A percentile compares a stretch with the other conserved stretches of the same genome.
These are phyloP conservation scores for Casuarina equisetifolia DNA, from an alignment of 306 rosid genomes.

Conservation along the genomic window DNA sequence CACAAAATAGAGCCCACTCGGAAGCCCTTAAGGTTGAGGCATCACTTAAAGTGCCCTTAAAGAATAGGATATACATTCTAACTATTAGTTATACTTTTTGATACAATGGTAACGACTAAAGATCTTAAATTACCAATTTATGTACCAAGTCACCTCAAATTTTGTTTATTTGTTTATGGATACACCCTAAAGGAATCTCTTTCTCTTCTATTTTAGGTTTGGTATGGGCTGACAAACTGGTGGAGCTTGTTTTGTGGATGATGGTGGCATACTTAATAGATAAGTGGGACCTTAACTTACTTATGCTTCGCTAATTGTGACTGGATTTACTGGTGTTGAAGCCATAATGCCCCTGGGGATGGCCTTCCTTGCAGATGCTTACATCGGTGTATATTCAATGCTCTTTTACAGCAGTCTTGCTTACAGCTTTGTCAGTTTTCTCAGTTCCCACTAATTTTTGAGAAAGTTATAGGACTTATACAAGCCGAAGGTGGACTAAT, in stretches of 20 bases:
- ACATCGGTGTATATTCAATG: slow-evolving; percentile 21
- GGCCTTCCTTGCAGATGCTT: slow-evolving; percentile 20
- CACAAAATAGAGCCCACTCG: too few species aligned
- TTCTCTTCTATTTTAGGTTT: neutral
- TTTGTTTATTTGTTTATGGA: too few species aligned
- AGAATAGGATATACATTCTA: too few species aligned
- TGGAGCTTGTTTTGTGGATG: slow-evolving; percentile 2
- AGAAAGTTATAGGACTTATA: too few species aligned
- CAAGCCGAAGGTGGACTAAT: neutral
- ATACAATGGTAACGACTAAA: too few species aligned
- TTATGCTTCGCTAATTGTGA: slow-evolving; percentile 32
- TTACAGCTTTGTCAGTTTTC: slow-evolving; percentile 19
- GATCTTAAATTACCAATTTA: too few species aligned
- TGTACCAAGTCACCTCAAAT: too few species aligned
- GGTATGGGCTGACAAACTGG: slow-evolving; percentile 11
- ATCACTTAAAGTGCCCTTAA: too few species aligned
- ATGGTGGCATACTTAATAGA: slow-evolving; percentile 21
- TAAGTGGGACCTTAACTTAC: slow-evolving; percentile 22
- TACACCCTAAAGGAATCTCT: too few species aligned
- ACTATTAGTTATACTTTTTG: too few species aligned
- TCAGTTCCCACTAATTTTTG: too few species aligned
- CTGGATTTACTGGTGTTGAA: slow-evolving; percentile 13
- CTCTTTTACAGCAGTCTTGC: slow-evolving; percentile 23
- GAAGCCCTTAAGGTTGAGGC: too few species aligned
- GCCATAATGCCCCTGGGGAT: slow-evolving; percentile 23